phyloP scores from a whole-genome alignment of 345 rosid genomes.

The Bruguiera gymnorhiza region DNA sequence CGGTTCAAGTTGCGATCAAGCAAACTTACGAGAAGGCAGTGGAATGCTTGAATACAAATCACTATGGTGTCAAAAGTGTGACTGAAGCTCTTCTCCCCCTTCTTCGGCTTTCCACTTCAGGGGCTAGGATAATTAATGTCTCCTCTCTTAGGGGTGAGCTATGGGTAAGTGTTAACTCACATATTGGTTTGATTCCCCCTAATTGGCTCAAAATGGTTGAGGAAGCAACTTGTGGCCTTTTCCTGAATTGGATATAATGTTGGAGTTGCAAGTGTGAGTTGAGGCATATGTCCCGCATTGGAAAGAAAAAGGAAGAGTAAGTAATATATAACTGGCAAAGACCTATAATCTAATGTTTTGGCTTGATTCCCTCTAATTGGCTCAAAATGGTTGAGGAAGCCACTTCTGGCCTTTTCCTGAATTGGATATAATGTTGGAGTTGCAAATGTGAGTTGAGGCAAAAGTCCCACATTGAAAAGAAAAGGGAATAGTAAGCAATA shows the following conservation, averaged over 20 bases:
- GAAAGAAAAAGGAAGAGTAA: no score
- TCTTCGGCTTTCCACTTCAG: slow-evolving; percentile 40
- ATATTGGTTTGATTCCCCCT: no score
- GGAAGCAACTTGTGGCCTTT: neutral
- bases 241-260: neutral
- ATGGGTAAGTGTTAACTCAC: slow-evolving; percentile 21
- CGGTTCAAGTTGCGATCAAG: slow-evolving; percentile 33
- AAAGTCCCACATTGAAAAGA: no score
- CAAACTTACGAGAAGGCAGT: slow-evolving; percentile 38
- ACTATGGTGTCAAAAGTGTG: slow-evolving; percentile 37
- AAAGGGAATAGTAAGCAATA: no score
- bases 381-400: neutral
- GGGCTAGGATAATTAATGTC: slow-evolving; percentile 50
- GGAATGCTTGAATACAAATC: slow-evolving; percentile 51
- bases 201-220: neutral
- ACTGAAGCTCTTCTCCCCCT: slow-evolving; percentile 46
- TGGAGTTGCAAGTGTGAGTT: no score
- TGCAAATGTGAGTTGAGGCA: no score
- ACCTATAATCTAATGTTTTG: no score
- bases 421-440: neutral
- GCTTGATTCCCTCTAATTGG: no score
- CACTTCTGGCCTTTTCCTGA: neutral
- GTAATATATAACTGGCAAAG: no score
- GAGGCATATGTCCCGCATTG: no score
- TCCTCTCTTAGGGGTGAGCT: slow-evolving; percentile 52